Evolutionary conservation across 495 filamentous ascomycete species (phyloP), one percentile per base, ranked within the genome.

Genomic region (Aspergillus biplanus): DNA sequence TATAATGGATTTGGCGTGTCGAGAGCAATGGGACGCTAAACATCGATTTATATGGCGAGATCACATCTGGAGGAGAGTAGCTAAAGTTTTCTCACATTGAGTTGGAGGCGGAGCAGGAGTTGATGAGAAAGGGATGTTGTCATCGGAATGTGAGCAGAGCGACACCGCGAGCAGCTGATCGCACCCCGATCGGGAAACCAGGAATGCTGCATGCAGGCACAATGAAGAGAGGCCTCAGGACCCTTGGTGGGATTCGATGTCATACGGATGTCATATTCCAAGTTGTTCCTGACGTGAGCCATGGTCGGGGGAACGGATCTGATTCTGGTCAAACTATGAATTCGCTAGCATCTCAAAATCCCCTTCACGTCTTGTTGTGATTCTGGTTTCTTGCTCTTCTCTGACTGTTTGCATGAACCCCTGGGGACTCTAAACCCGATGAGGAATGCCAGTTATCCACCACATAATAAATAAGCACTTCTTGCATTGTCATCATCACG

Each of bases 171-270:
- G 39, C 39, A 39, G 53, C 39, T 18, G 53, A 56, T 56, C 56
- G 37, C 39, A 32, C 47, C 56, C 56, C 42, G 47, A 47, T 58
- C 42, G 56, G 56, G 56, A 58, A 47, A 27, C 27, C 52, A 18
- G 47, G 16, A n/a, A 50, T 27, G 13, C 47, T 50, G 47, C 47
- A 50, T 50, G 47, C 47, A 50, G 13, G 15, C 6, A 50, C 15
- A 9, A 18, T 12, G 8, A 13, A 39, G 37, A 8, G 0, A n/a
- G 37, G 37, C 7, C 13, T 1, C 13, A 39, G 37, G 8, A 44
- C 5, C 11, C 39, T 4, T 3, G 4, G 39, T 21, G 47, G 47
- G 9, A 27, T 50, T 5, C n/a, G 6, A 50, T 21, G 47, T 50
- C 18, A 50, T 7, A 27, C 21, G 21, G 2, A 27, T 27, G 21